Base-by-base conservation (phyloP, 1,284 basidiomycete species). In the Ganoderma meredithae region DNA sequence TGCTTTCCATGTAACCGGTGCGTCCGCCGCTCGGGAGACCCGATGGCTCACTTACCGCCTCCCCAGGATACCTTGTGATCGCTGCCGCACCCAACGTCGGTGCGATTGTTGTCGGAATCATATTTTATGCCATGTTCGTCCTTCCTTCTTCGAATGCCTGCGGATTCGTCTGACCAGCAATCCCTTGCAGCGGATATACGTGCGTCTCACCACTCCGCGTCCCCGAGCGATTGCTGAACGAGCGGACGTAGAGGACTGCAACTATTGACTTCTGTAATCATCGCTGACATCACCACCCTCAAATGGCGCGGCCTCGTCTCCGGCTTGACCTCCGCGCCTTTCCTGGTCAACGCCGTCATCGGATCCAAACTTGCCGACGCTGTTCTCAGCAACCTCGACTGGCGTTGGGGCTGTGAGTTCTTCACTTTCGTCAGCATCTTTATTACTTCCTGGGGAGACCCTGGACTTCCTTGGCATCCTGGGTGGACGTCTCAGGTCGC, bases 231-330 rank as follows among this genome's bases (percentile, higher is more conserved):
- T n/a, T 60, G 55, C 68, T 69, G n/a, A 69, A 60, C 36, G 2
- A 5, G n/a, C 41, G 19, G 27, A n/a, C 53, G 17, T 65, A 85
- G 82, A 68, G 90, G 91, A 31, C 82, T 94, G 33, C 92, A 94
- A 79, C 83, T 95, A 52, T 83, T 94, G n/a, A 89, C 88, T 15
- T 88, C 90, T 71, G 88, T 94, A 67, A 85, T 93, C 74, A 90
- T 92, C 66, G 93, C 93, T 22, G 94, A 95, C 75, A 90, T 92
- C 71, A 95, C 94, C 8, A 90, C 89, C 1, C 85, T 95, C 12
- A 85, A 89, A 76, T 95, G 92, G 90, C 86, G 94, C 67, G 93
- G 92, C 13, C 83, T 95, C 12, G 86, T 92, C 19, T 85, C 89
- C 3, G 85, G 85, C 10, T 78, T 92, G 25, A 85, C 88, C 31